Conservation (phyloP, 352 stramenopile species). For the Pythium folliculosum region DNA sequence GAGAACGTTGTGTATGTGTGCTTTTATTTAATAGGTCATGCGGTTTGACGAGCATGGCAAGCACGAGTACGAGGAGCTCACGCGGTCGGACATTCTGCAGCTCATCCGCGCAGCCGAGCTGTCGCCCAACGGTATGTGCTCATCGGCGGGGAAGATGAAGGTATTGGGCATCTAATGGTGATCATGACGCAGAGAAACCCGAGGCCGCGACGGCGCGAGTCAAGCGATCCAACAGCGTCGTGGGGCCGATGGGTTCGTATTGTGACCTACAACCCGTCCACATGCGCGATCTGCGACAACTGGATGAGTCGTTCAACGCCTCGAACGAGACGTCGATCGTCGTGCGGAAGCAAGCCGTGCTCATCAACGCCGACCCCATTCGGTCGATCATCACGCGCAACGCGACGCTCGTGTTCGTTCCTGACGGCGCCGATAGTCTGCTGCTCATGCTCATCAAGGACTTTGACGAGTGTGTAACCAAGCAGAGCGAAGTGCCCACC, state of each 20-base stretch:
- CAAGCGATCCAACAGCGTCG: conserved; percentile 14
- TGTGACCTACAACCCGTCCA: conserved; percentile 48
- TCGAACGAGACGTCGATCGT: conserved; percentile 41
- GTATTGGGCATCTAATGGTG: not conserved
- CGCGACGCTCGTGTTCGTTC: conserved; percentile 43
- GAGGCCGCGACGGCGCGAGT: not conserved
- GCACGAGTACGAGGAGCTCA: conserved; percentile 34
- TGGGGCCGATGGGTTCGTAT: conserved; percentile 26
- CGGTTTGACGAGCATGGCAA: conserved; percentile 33
- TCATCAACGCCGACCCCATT: conserved; percentile 52
- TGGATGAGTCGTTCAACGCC: conserved; percentile 39
- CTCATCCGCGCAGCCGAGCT: conserved; percentile 33
- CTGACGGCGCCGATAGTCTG: conserved; percentile 46
- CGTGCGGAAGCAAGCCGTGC: conserved; percentile 46
- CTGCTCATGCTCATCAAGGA: conserved; percentile 45
- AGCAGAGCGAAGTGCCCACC: conserved; percentile 13
- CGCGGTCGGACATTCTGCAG: conserved; percentile 33
- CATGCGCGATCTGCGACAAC: conserved; percentile 45
- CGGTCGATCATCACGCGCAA: conserved; percentile 49
- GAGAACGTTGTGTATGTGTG: not conserved
- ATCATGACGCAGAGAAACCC: not conserved
- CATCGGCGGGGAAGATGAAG: not conserved
- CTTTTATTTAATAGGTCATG: conserved; percentile 25
- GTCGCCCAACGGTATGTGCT: conserved; percentile 11
- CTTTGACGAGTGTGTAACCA: conserved; percentile 36